Conservation (phyloP, 1,284 basidiomycete species). For the Naganishia sp. region DNA sequence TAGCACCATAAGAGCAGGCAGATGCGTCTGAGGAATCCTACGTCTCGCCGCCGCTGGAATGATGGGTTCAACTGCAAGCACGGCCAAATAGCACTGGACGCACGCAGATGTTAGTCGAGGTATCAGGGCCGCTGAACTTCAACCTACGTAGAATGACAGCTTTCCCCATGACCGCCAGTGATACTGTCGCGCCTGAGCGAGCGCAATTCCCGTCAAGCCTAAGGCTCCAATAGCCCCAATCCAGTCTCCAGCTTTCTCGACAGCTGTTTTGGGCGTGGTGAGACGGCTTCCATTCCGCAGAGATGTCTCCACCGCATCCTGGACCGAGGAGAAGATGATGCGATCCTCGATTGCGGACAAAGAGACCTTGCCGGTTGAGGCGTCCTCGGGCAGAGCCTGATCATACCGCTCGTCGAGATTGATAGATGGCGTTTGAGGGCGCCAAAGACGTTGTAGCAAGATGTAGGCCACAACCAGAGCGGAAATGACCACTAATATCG, state of each 20-base stretch:
- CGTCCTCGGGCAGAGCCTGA: constrained; percentile 40
- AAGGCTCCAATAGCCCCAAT: constrained; percentile 31
- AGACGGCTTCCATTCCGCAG: constrained; percentile 15
- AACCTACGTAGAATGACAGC: constrained; percentile 32
- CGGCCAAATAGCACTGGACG: constrained; percentile 33
- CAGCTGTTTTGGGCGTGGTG: constrained; percentile 13
- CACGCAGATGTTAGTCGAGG: background rate
- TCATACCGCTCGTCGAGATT: constrained; percentile 31
- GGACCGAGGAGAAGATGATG: constrained; percentile 41
- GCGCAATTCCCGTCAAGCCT: constrained; percentile 34
- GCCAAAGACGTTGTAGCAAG: constrained; percentile 23
- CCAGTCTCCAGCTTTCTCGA: constrained; percentile 26
- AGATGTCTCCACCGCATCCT: constrained; percentile 31
- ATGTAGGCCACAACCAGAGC: constrained; percentile 36
- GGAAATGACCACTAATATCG: constrained; percentile 42
- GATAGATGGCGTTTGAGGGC: constrained; percentile 19
- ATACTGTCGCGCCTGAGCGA: constrained; percentile 32
- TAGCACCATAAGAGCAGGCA: constrained; percentile 33
- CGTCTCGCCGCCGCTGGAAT: constrained; percentile 27
- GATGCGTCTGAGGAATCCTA: constrained; percentile 12
- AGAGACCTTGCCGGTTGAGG: constrained; percentile 36
- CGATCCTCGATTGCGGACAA: constrained; percentile 44
- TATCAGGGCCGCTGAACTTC: background rate
- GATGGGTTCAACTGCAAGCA: constrained; percentile 26
- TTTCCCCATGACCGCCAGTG: constrained; percentile 17